Evolutionary conservation across 108 stramenopile species (phyloP), one percentile per base, ranked within the genome.

Genomic region (Cylindrotheca fusiformis): DNA sequence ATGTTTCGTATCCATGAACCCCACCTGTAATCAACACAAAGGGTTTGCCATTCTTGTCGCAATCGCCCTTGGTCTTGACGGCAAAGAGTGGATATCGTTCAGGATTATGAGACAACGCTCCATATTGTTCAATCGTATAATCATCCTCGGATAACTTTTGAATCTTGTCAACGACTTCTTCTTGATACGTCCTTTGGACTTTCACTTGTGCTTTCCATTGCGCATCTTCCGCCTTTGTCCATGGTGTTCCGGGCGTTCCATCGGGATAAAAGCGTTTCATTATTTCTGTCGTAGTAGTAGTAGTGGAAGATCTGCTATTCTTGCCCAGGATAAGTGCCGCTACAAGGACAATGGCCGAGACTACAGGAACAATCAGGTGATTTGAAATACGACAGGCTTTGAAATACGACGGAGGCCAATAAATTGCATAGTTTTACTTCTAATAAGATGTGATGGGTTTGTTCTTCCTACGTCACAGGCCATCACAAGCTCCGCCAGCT

Each of bases 1-100:
- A 68, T 0, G 89, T 90, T 72, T 90, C 89, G 46, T 90, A 90
- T 23, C 89, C 89, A 58, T 90, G 89, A 3, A 85, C 84, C 4
- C 89, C 89, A 8, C 89, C 89, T 4, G 89, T 90, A 0, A 90
- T 67, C 12, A 90, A 56, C 0, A 85, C 46, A 31, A 14, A 48
- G 10, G 76, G 82, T 50, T 74, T 74, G 36, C 41, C 26, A 1
- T 63, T 49, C 8, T 53, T 2, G 65, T 72, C 75, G n/a, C n/a
- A n/a, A 41, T 10, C 6, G 14, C 60, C 44, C 32, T 71, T 58
- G 17, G 66, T 52, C 23, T 55, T 32, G 55, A 78, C 76, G 21
- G 72, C 84, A 33, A 62, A 68, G 31, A 86, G 49, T 1, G 82
- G 75, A 46, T 79, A 78, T 23, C 61, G 27, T 28, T 36, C 21